Conservation (phyloP, 2,329 filamentous ascomycete genomes). For the Plectosphaerella cucumerina region DNA sequence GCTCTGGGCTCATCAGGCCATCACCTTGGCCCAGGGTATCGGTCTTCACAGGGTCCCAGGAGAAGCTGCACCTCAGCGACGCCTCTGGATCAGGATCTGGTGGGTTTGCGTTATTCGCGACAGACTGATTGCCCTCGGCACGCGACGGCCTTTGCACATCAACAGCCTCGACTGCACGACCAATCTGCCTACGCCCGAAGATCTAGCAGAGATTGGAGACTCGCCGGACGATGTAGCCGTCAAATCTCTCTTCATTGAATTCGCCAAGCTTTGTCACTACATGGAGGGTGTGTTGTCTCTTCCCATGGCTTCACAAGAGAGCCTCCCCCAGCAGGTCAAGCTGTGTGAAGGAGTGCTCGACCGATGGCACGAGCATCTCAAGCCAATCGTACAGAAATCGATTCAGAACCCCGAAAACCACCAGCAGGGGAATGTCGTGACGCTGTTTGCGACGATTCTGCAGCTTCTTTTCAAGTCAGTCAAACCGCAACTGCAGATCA, state of each 20-base stretch:
- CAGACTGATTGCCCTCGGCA: constrained; percentile 13
- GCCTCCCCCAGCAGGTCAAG: constrained; percentile 7
- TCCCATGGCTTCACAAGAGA: not conserved
- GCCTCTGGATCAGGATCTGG: constrained; percentile 15
- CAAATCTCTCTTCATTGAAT: constrained; percentile 14
- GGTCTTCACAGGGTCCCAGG: constrained; percentile 11
- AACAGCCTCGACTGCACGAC: constrained; percentile 15
- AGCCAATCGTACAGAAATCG: not conserved
- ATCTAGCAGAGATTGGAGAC: constrained; percentile 13
- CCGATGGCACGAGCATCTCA: not conserved
- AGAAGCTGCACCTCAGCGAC: constrained; percentile 6
- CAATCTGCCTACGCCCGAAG: constrained; percentile 9
- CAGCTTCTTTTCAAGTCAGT: not conserved
- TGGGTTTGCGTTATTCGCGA: constrained; percentile 15
- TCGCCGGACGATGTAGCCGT: constrained; percentile 10
- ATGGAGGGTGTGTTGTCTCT: constrained; percentile 15
- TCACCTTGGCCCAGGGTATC: constrained; percentile 13
- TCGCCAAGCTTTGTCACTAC: constrained; percentile 15
- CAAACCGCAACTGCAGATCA: not conserved
- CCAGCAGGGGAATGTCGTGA: not conserved
- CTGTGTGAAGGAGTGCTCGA: constrained; percentile 6
- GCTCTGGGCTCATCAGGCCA: constrained; percentile 16
- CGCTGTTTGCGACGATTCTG: constrained; percentile 2
- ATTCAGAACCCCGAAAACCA: not conserved
- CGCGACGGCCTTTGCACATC: constrained; percentile 15